Base-by-base conservation (phyloP, 2,329 filamentous ascomycete species). In the Orbilia oligospora region DNA sequence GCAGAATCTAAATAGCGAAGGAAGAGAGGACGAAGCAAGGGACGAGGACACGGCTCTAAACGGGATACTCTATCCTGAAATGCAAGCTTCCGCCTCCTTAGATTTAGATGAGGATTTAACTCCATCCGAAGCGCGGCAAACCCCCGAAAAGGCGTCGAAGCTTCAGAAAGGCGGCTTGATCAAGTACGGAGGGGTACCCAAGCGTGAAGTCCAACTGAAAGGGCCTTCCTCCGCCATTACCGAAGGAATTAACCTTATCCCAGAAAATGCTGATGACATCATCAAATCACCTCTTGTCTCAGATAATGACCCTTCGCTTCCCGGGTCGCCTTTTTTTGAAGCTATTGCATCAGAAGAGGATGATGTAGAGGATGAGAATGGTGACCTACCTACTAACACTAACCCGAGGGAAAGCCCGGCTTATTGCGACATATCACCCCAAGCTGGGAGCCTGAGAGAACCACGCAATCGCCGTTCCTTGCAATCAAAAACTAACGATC, bases 171-270 rank as follows among this genome's bases (percentile, higher is more conserved):
- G 22, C 3, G 58, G 66, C 0, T 36, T 66, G 12, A 46, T 76
- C 14, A 14, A 49, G 8, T 71, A 68, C 48, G 67, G 73, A 27
- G 64, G 53, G 16, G 56, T 56, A 56, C 44, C 46, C 5, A 71
- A 77, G 18, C 48, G 61, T 9, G 73, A 67, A 33, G 51, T 67
- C 22, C 73, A 71, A 24, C 44, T 71, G 9, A 65, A 77, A 46
- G 67, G 61, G 8, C 67, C 67, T 18, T 66, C 73, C 14, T 44
- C 61, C 6, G 67, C 51, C 44, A 41, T 71, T 1, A 71, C 67
- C 8, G 73, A 77, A n/a, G 67, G 73, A 12, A 67, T 77, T n/a
- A 18, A 71, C 36, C 61, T 77, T 14, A 56, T 77, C 2, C 49
- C 67, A n/a, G 67, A 77, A 22, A 44, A 63, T 49, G 51, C 61